phyloP scores from a whole-genome alignment of 441 rosid genomes.

The Cnidoscolus chayamansa region DNA sequence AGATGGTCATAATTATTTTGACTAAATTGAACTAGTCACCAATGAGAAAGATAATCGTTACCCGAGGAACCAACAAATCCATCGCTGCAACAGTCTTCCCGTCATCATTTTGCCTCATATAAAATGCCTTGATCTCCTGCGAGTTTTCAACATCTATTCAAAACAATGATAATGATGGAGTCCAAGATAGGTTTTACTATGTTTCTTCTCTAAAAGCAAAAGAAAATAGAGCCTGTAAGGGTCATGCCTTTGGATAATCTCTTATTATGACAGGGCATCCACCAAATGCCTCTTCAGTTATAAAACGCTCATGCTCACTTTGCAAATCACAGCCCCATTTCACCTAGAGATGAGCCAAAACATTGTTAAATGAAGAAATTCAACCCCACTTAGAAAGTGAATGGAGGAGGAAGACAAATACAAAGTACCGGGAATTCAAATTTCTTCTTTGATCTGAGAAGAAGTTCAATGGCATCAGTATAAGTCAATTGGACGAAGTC shows the following conservation, averaged over 20 bases:
- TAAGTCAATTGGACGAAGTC: constrained; percentile 86
- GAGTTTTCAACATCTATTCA: constrained; percentile 20
- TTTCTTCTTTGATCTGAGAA: constrained; percentile 68
- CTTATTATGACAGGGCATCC: constrained; percentile 84
- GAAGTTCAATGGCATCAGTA: constrained; percentile 86
- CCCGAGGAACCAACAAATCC: constrained; percentile 98
- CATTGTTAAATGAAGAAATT: background rate
- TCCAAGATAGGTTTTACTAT: background rate
- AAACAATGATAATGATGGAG: background rate
- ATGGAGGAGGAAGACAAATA: constrained; percentile 1
- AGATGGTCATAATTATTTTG: background rate
- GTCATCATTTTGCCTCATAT: constrained; percentile 94
- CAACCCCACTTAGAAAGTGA: background rate
- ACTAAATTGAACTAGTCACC: no score
- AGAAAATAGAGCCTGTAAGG: constrained; percentile 8
- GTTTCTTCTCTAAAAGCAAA: constrained; percentile 8
- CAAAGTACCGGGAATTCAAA: constrained; percentile 81
- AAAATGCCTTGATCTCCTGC: constrained; percentile 94
- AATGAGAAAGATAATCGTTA: constrained; percentile 27
- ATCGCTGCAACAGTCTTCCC: constrained; percentile 98
- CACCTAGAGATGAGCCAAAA: constrained; percentile 45
- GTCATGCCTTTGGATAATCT: constrained; percentile 83
- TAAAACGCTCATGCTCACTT: constrained; percentile 97
- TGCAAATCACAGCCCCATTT: constrained; percentile 96
- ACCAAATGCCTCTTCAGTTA: constrained; percentile 81